phyloP scores from a whole-genome alignment of 2,329 filamentous ascomycete species.

The Coniochaeta prunicola region DNA sequence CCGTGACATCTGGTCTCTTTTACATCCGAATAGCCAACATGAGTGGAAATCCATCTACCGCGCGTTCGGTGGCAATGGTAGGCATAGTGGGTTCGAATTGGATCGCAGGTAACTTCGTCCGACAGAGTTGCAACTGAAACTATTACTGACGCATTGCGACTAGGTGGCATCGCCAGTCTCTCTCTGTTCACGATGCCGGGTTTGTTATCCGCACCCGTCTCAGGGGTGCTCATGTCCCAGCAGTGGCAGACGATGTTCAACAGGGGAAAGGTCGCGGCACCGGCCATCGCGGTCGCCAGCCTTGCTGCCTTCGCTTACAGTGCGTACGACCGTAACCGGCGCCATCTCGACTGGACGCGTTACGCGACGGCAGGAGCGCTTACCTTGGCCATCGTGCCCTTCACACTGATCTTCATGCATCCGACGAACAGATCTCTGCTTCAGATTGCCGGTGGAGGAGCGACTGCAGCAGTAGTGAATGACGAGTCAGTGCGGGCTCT shows the following conservation, averaged over 20 bases:
- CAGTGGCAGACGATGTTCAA: constrained; percentile 30
- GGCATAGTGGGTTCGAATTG: constrained; percentile 30
- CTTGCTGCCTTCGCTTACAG: constrained; percentile 26
- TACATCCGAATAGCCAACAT: constrained; percentile 1
- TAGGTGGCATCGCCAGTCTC: constrained; percentile 27
- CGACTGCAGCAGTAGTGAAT: constrained; percentile 11
- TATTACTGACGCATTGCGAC: background rate
- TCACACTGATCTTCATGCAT: constrained; percentile 28
- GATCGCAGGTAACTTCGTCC: constrained; percentile 22
- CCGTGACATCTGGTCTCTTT: background rate
- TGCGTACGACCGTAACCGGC: constrained; percentile 23
- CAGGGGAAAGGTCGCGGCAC: constrained; percentile 28
- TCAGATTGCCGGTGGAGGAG: constrained; percentile 9
- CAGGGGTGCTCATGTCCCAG: constrained; percentile 20
- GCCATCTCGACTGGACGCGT: constrained; percentile 23
- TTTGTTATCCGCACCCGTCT: constrained; percentile 15
- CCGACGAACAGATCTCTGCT: constrained; percentile 26
- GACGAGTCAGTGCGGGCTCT: constrained; percentile 15
- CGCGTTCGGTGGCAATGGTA: constrained; percentile 25
- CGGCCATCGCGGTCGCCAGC: constrained; percentile 23
- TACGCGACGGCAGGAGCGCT: constrained; percentile 23
- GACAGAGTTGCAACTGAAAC: background rate
- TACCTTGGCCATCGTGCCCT: constrained; percentile 31
- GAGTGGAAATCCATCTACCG: constrained; percentile 6
- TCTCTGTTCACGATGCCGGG: constrained; percentile 28